Evolutionary conservation across 2,329 filamentous ascomycete genomes (phyloP), one percentile per base, ranked within the genome.

Genomic region (Simplicillium aogashimaense): DNA sequence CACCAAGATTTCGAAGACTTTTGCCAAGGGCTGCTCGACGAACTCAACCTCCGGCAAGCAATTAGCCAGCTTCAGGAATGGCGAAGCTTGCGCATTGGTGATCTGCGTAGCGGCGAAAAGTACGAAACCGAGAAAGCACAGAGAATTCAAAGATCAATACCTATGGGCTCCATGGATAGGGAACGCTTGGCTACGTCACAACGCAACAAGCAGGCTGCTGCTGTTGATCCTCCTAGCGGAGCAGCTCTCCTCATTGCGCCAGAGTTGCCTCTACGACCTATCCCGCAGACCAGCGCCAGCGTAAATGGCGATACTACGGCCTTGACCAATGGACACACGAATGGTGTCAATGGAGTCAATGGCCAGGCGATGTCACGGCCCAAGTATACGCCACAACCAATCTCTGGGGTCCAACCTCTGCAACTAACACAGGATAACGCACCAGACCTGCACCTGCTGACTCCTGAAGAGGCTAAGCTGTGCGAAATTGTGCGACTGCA

Each of bases 1-100:
- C 83, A 83, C 51, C 73, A 82, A 36, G 92, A 98, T 58, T 97
- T 94, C 53, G 84, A 94, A 47, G 77, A 81, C 10, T 81, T 97
- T 50, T 85, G 82, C 49, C 81, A 87, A 45, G 89, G 88, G 2
- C 67, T 98, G 1, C 76, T 94, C 36, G 89, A 94, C 52, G 92
- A 98, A 61, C 78, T 92, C 47, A 94, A 95, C 50, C 68, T 98
- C 14, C 80, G 92, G 2, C 81, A 94, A 54, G 92, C 92, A 30
- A 95, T 98, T 43, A 49, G 74, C 0, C 90, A 97, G 57, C 69
- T 98, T 3, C 90, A 97, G 56, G 92, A 97, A 54, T 98, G 92
- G 92, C 80, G 92, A 28, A 76, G 76, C 36, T 77, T 86, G 63
- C 79, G 83, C 15, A 92, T 98, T 45, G 83, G 83, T 1, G 88